Percentiles rank a stretch among this genome's conserved stretches.
phyloP scores from a whole-genome alignment of 1,284 basidiomycete species.

The Heterobasidion irregulare region DNA sequence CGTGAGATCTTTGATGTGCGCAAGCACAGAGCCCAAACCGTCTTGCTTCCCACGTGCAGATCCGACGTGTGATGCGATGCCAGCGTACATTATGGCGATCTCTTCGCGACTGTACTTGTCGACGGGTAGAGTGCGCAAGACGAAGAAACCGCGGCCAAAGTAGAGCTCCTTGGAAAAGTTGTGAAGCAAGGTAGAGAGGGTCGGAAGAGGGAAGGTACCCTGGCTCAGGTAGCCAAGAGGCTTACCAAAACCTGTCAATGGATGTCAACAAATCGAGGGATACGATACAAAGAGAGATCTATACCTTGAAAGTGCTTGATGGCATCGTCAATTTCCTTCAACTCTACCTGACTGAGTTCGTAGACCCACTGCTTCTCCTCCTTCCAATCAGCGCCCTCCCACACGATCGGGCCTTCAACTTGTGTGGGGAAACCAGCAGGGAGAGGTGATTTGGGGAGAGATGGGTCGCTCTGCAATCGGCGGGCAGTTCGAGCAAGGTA shows the following conservation, averaged over 20 bases:
- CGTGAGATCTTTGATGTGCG: constrained; percentile 39
- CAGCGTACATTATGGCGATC: constrained; percentile 27
- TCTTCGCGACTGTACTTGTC: constrained; percentile 26
- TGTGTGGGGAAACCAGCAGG: constrained; percentile 26
- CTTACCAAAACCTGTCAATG: neutral
- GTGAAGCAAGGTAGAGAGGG: constrained; percentile 20
- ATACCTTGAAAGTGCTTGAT: constrained; percentile 28
- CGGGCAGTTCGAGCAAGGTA: constrained; percentile 27
- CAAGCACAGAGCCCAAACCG: constrained; percentile 29
- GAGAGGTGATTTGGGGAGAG: constrained; percentile 22
- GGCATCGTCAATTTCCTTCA: constrained; percentile 28
- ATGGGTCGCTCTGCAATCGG: constrained; percentile 27
- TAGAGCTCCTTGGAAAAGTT: constrained; percentile 24
- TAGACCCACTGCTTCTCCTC: constrained; percentile 33
- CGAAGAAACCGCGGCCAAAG: constrained; percentile 31
- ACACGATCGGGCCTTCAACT: constrained; percentile 28
- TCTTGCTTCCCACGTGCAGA: constrained; percentile 33
- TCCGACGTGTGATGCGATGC: constrained; percentile 29
- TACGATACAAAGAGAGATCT: neutral
- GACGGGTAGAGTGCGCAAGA: constrained; percentile 28
- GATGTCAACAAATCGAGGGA: neutral
- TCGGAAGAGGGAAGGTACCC: constrained; percentile 28
- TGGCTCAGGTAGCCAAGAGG: constrained; percentile 21
- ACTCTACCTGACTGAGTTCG: constrained; percentile 21
- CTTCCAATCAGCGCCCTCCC: constrained; percentile 34